Base-by-base conservation (phyloP, 202 grass and related monocot species). In the Musa balbisiana region DNA sequence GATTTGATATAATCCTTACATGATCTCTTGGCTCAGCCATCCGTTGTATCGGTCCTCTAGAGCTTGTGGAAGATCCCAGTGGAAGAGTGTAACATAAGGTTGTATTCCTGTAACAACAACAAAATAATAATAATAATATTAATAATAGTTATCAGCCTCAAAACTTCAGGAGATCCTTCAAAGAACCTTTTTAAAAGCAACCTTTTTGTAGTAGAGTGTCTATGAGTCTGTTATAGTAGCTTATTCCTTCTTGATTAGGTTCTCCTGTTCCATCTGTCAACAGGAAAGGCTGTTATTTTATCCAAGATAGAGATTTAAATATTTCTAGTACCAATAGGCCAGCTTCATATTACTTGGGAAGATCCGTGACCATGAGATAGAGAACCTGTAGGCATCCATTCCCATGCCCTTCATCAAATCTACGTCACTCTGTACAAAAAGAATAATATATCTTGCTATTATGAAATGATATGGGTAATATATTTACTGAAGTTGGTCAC, bases 301-400 rank as follows among this genome's bases (percentile, higher is more conserved):
- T 73, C 24, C 15, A 73, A 12, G 51, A 59, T 67, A 49, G 9
- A 43, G 22, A 53, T 60, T 24, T 27, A 52, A 15, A 24, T 8
- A 25, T 24, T 14, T 23, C 22, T 52, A 16, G 23, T 24, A 19
- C 51, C 3, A 11, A 22, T 25, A 12, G 1, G 51, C 69, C 17
- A 63, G 17, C 11, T 78, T 64, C 27, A 71, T 43, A 84, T 78
- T 94, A 98, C 91, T 98, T 83, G 91, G 91, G 74, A 98, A 98
- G 62, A 98, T 94, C 67, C 95, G 83, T 51, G 95, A 76, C 95
- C 95, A 98, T 78, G 95, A 90, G 67, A 98, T 98, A 50, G 95
- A 98, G 85, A 98, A 98, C 33, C 95, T 79, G 77, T 94, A 94
- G 24, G 95, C 89, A 88, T 94, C 95, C 85, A 98, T 86, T 51